phyloP scores from a whole-genome alignment of 768 basidiomycete genomes.

The Cystoderma amianthinum region DNA sequence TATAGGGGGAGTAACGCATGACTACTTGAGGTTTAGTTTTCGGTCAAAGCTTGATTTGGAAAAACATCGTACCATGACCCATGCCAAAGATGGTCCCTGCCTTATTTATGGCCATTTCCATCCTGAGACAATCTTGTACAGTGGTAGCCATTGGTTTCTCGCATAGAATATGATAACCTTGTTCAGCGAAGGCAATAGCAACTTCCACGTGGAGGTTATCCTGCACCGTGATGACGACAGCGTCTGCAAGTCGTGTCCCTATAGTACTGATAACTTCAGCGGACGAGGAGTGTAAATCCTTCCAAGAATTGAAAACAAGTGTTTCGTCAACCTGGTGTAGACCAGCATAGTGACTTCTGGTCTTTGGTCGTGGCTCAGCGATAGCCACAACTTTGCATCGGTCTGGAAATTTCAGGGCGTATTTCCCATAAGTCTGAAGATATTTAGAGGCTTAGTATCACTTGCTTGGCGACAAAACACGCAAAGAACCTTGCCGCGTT shows the following conservation, averaged over 20 bases:
- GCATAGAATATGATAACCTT: conserved; percentile 85
- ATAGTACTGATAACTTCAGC: conserved; percentile 54
- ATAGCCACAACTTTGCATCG: conserved; percentile 77
- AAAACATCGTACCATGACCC: conserved; percentile 79
- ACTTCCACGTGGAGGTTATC: conserved; percentile 76
- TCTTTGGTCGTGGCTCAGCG: conserved; percentile 73
- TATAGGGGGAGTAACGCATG: conserved; percentile 84
- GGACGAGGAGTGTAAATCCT: conserved; percentile 64
- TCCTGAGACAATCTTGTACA: conserved; percentile 64
- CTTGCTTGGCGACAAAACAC: background rate
- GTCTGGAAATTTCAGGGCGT: conserved; percentile 52
- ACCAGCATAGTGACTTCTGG: conserved; percentile 50
- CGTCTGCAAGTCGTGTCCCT: conserved; percentile 74
- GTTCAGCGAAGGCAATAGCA: conserved; percentile 64
- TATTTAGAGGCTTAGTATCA: background rate
- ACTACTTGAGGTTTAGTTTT: conserved; percentile 35
- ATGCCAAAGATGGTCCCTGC: conserved; percentile 76
- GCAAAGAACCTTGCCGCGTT: conserved; percentile 61
- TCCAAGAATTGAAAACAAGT: conserved; percentile 66
- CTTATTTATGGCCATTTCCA: conserved; percentile 65
- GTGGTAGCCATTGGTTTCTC: conserved; percentile 90
- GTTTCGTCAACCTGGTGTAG: conserved; percentile 56
- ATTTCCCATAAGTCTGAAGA: conserved; percentile 53
- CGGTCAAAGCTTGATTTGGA: too few species aligned
- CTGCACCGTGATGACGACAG: conserved; percentile 74